Evolutionary conservation across 495 filamentous ascomycete species (phyloP), one percentile per base, ranked within the genome.

Genomic region (Aspergillus biplanus): DNA sequence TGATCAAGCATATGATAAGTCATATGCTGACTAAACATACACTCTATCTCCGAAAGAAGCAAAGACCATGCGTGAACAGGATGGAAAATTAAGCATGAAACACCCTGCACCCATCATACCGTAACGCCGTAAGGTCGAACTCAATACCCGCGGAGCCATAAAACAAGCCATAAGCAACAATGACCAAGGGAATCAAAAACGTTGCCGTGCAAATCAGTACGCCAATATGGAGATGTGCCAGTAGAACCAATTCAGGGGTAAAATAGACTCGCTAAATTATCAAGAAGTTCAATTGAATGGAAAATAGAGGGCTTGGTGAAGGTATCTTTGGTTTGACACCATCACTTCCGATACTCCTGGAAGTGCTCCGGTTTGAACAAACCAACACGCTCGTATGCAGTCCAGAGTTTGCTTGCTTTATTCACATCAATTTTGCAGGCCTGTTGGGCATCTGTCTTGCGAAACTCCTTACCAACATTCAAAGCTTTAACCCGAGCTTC

Each of bases 371-470:
- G 76, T 35, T 91, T 82, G 67, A 97, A 89, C 92, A 93, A 97
- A 58, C 92, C 92, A 53, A 96, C 91, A 55, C 88, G 88, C 21
- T 97, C 90, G 71, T 91, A 99, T 33, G 92, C 92, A 47, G 88
- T 87, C 92, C 92, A 97, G 56, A 99, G 83, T 74, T 95, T 96
- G 68, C 92, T 96, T 33, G 95, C 93, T 83, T 99, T 99, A 81
- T 97, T 97, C 74, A 97, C 95, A 73, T 99, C 95, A 63, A 97
- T 97, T 82, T 96, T 96, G 85, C 92, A 97, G 32, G 92, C 92
- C 73, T 96, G 92, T 75, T 99, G 95, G 35, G 92, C 91, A 73
- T 97, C 91, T n/a, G 95, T 97, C 86, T 97, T 99, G 64, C 92
- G 85, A 71, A 99, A 99, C 69, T 95, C 91, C 75, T 96, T 95